These are phyloP conservation scores for Massariosphaeria phaeospora DNA, from an alignment of 495 filamentous ascomycete genomes.

Conservation along the genomic window DNA sequence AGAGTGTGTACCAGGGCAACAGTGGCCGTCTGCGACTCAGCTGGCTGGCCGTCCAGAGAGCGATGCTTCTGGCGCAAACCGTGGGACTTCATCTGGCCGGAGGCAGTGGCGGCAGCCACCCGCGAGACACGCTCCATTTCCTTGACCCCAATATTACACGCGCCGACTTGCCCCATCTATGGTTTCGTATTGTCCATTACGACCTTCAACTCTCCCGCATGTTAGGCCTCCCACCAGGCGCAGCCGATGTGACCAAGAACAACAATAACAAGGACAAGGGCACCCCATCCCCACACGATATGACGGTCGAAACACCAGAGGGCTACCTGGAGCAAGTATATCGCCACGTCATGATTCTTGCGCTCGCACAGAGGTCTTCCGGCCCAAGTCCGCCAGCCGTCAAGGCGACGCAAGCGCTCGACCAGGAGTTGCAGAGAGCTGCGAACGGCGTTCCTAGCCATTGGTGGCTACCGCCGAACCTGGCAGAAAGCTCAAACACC, in stretches of 20 bases:
- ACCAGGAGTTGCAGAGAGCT: slow-evolving; percentile 37
- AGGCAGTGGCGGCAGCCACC: background rate
- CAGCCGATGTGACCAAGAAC: background rate
- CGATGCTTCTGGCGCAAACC: background rate
- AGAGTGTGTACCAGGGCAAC: background rate
- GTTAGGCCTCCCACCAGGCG: background rate
- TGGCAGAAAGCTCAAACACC: slow-evolving; percentile 28
- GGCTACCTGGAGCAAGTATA: background rate
- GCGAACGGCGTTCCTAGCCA: slow-evolving; percentile 19
- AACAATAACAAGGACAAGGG: background rate
- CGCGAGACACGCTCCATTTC: background rate
- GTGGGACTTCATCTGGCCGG: background rate
- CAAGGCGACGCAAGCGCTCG: slow-evolving; percentile 3
- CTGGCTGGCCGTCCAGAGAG: background rate
- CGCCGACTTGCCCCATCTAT: background rate
- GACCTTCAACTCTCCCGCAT: background rate
- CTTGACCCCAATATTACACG: background rate
- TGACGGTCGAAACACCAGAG: background rate
- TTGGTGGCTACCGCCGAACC: slow-evolving; percentile 31
- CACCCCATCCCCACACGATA: background rate
- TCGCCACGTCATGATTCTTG: background rate
- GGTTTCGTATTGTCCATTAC: background rate
- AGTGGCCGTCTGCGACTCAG: background rate
- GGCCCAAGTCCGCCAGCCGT: no score
- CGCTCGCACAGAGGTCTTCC: background rate